Percentiles rank a stretch among this genome's conserved stretches.
These are phyloP conservation scores for Bromus sterilis DNA, from an alignment of 176 grass and related monocot genomes.

Conservation along the genomic window DNA sequence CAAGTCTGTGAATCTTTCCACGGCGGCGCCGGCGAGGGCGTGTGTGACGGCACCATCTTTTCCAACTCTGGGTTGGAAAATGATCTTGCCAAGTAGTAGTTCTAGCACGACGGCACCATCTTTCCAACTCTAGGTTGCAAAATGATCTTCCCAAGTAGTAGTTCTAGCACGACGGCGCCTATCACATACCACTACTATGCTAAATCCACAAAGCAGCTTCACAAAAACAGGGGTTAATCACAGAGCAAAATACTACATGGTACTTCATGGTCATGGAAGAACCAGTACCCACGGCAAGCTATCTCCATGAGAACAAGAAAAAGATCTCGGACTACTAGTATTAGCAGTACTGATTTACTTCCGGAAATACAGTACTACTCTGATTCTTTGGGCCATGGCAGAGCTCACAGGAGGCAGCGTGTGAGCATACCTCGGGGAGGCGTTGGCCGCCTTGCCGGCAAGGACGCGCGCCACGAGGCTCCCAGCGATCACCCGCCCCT, in stretches of 20 bases:
- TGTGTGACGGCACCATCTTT: no score
- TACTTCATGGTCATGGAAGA: no score
- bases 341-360: neutral
- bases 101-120: neutral
- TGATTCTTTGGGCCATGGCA: neutral
- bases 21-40: no score
- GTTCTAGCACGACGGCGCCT: neutral
- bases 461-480: slow-evolving; percentile 72
- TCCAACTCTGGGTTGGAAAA: neutral
- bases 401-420: neutral
- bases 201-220: neutral
- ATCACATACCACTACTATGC: no score
- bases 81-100: neutral
- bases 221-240: neutral
- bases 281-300: no score
- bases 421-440: slow-evolving; percentile 52
- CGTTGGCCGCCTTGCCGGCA: slow-evolving; percentile 12
- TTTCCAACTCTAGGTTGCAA: neutral
- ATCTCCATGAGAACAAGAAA: no score
- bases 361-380: neutral
- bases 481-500: slow-evolving; percentile 71
- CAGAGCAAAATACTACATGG: no score
- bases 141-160: neutral
- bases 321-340: no score
- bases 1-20: neutral